Conservation (phyloP, 129 eudicot genomes). For the Dittrichia graveolens region DNA sequence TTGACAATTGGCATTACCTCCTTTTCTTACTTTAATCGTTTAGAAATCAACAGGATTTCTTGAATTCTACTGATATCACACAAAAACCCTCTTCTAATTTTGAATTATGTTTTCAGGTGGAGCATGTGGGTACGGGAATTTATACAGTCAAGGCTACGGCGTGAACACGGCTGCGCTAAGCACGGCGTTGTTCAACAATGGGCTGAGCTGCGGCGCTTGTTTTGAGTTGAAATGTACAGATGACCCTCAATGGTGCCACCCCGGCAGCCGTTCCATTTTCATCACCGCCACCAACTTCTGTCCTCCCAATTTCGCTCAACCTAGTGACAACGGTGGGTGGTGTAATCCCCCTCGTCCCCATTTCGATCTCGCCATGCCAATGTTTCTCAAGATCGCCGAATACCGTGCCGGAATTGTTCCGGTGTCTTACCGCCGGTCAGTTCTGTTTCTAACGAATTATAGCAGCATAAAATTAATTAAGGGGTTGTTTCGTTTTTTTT, state of each 20-base stretch:
- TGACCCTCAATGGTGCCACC: conserved; percentile 57
- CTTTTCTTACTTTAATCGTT: too few relatives aligned
- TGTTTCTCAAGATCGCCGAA: conserved; percentile 59
- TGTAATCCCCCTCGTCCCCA: conserved; percentile 69
- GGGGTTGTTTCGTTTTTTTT: too few relatives aligned
- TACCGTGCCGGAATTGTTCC: conserved; percentile 68
- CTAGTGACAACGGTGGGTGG: conserved; percentile 67
- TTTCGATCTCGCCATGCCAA: conserved; percentile 65
- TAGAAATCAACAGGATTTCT: too few relatives aligned
- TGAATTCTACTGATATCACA: too few relatives aligned
- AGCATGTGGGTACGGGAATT: conserved; percentile 65
- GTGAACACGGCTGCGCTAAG: conserved; percentile 69
- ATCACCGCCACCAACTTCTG: conserved; percentile 66
- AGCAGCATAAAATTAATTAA: too few relatives aligned
- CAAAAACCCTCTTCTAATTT: not conserved
- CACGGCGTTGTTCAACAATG: conserved; percentile 64
- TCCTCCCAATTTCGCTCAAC: conserved; percentile 56
- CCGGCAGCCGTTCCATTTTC: conserved; percentile 60
- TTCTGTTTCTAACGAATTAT: not conserved
- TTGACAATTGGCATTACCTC: too few relatives aligned
- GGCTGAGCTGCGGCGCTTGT: conserved; percentile 61
- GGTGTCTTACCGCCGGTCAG: conserved; percentile 56
- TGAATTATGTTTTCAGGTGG: conserved; percentile 40
- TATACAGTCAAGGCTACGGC: conserved; percentile 70
- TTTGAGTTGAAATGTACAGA: conserved; percentile 57